A percentile compares a stretch with the other conserved stretches of the same genome.
Evolutionary conservation across 129 eudicot species (phyloP).

Genomic region (Mikania micrantha): DNA sequence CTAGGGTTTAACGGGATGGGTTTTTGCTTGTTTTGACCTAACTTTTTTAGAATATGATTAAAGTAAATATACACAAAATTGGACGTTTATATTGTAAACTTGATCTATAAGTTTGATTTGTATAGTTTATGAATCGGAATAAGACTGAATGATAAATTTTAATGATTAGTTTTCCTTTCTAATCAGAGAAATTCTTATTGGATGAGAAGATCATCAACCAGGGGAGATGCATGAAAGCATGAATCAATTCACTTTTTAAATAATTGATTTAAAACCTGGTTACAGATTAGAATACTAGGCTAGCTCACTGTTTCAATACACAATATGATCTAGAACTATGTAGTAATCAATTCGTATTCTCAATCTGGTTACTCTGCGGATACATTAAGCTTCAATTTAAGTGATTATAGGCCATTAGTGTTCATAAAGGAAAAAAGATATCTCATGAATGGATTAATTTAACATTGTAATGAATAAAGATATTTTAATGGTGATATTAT

Average conservation of each 20-base stretch:
- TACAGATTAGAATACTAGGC: background rate
- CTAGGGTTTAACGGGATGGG: background rate
- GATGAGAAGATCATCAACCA: background rate
- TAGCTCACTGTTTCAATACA: no score
- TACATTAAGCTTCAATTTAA: background rate
- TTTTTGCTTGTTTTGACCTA: background rate
- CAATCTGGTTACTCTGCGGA: background rate
- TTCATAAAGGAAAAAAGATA: background rate
- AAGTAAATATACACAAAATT: background rate
- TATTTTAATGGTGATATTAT: background rate
- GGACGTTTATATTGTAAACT: background rate
- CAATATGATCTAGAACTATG: background rate
- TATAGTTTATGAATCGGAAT: background rate
- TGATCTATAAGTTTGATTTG: slow-evolving; percentile 5
- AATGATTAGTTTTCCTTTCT: background rate
- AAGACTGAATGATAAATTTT: background rate
- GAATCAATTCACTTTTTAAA: background rate
- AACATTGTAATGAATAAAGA: background rate
- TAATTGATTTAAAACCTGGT: background rate
- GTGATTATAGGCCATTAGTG: background rate
- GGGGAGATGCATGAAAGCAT: background rate
- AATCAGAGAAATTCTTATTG: background rate
- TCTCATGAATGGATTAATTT: background rate
- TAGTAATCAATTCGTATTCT: background rate
- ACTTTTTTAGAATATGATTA: background rate